phyloP scores from a whole-genome alignment of 169 alveolate genomes.

The Plasmodium cynomolgi region DNA sequence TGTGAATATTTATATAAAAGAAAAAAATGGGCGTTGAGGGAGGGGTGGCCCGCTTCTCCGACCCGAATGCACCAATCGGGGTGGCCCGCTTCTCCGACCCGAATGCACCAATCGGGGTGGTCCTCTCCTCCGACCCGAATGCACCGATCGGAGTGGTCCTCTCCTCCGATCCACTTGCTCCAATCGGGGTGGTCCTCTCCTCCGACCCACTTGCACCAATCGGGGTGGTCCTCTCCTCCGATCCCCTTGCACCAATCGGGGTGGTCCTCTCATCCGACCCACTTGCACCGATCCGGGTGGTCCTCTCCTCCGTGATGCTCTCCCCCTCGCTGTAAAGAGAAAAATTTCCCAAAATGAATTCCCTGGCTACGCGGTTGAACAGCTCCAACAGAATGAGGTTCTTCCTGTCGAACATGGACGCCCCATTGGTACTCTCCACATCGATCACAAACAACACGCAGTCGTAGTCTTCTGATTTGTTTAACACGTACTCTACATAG shows the following conservation, averaged over 20 bases:
- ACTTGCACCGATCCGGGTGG: not conserved
- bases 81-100: too few relatives aligned
- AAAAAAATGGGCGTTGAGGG: constrained; percentile 35
- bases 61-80: too few relatives aligned
- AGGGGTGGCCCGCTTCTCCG: too few relatives aligned
- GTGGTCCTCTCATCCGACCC: not conserved
- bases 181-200: too few relatives aligned
- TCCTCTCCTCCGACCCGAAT: too few relatives aligned
- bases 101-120: too few relatives aligned
- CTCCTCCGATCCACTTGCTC: too few relatives aligned
- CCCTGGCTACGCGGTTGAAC: constrained; percentile 27
- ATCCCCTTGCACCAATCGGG: too few relatives aligned
- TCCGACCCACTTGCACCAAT: too few relatives aligned
- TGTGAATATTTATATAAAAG: constrained; percentile 37
- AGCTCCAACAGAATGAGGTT: constrained; percentile 24
- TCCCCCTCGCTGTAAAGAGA: constrained; percentile 25
- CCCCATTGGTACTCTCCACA: constrained; percentile 21
- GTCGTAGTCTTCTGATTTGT: constrained; percentile 30
- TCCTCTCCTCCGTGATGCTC: not conserved
- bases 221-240: too few relatives aligned
- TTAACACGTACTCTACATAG: constrained; percentile 53
- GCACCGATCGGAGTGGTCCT: too few relatives aligned
- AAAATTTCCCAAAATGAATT: not conserved
- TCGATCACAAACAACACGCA: constrained; percentile 49
- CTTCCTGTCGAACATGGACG: constrained; percentile 42